A percentile compares a stretch with the other conserved stretches of the same genome.
Evolutionary conservation across 371 early-diverging fungal species (phyloP).

Genomic region (Mortierella sp.): DNA sequence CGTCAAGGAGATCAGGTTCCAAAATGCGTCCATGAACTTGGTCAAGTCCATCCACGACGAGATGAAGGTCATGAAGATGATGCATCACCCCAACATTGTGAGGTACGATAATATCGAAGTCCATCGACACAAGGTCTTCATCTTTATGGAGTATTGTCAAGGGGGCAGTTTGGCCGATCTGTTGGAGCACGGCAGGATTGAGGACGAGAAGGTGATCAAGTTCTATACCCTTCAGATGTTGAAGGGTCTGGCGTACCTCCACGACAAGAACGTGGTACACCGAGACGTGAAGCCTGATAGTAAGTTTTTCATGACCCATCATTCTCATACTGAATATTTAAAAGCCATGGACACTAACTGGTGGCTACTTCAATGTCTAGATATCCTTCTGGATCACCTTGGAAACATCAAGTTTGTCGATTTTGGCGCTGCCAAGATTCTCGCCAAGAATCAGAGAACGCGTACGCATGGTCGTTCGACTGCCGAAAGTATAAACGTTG

Average conservation of each 20-base stretch:
- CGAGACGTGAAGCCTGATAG: conserved; percentile 93
- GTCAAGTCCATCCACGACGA: conserved; percentile 87
- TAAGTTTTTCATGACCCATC: conserved; percentile 58
- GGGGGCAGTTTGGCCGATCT: conserved; percentile 84
- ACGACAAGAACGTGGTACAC: conserved; percentile 88
- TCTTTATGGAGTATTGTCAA: conserved; percentile 96
- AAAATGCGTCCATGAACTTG: conserved; percentile 76
- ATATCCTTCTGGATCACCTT: conserved; percentile 82
- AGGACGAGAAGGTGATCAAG: conserved; percentile 78
- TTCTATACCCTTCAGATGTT: conserved; percentile 88
- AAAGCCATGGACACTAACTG: too few species aligned
- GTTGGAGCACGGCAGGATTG: conserved; percentile 84
- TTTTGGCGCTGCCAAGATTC: conserved; percentile 91
- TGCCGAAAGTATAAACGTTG: conserved; percentile 63
- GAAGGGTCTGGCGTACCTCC: conserved; percentile 91
- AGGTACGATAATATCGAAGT: conserved; percentile 93
- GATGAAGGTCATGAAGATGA: conserved; percentile 91
- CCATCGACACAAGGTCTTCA: conserved; percentile 88
- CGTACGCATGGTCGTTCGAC: conserved; percentile 67
- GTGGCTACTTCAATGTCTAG: too few species aligned
- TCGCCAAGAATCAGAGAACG: conserved; percentile 82
- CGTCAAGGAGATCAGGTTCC: conserved; percentile 93
- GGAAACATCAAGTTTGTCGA: conserved; percentile 89
- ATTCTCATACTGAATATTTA: not conserved
- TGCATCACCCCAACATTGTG: conserved; percentile 91